phyloP scores from a whole-genome alignment of 495 filamentous ascomycete species.

The Annulohypoxylon nitens region DNA sequence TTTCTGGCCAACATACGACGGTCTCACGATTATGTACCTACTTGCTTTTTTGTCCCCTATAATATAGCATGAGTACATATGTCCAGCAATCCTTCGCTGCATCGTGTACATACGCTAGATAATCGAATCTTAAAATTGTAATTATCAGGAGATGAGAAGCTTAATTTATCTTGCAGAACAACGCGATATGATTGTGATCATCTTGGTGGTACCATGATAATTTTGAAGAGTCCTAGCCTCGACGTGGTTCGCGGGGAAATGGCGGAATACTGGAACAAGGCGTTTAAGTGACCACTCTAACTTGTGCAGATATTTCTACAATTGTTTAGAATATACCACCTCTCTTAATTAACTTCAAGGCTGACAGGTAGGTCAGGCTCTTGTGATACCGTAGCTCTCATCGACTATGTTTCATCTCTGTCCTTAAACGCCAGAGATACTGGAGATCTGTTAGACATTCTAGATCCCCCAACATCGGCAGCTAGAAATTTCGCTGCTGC shows the following conservation, averaged over 20 bases:
- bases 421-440: neutral
- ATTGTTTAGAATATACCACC: neutral
- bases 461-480: slow-evolving; percentile 10
- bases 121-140: neutral
- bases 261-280: neutral
- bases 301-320: neutral
- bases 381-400: slow-evolving; percentile 8
- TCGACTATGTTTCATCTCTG: neutral
- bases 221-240: neutral
- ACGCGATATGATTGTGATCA: slow-evolving; percentile 28
- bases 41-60: neutral
- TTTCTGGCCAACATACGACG: slow-evolving; percentile 22
- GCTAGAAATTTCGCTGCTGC: slow-evolving; percentile 28
- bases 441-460: neutral
- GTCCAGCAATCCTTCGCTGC: neutral
- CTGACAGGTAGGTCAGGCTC: slow-evolving; percentile 2
- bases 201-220: slow-evolving; percentile 9
- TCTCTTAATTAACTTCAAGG: neutral
- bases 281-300: neutral
- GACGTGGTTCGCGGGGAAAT: neutral
- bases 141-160: neutral
- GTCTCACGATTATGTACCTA: slow-evolving; percentile 25
- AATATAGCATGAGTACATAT: neutral
- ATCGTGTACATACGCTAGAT: neutral
- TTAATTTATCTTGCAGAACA: slow-evolving; percentile 14